Conservation (phyloP, 345 rosid species). For the Bretschneidera sinensis region DNA sequence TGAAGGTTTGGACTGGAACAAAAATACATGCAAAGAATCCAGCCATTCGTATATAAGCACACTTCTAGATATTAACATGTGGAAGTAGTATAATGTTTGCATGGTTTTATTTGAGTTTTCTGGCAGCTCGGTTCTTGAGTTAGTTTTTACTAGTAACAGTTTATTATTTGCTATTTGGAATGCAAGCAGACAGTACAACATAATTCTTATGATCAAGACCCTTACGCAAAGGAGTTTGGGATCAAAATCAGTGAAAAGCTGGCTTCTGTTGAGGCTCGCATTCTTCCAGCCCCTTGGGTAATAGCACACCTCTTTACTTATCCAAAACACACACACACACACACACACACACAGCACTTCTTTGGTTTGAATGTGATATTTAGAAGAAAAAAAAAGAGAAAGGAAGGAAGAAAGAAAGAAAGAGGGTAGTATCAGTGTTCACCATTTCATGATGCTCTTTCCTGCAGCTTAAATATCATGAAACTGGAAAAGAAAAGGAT, state of each 20-base stretch:
- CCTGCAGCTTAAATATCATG: constrained; percentile 92
- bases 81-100: too few species aligned
- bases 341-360: too few species aligned
- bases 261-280: constrained; percentile 97
- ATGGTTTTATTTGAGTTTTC: too few species aligned
- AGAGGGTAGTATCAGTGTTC: neutral
- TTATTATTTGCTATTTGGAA: constrained; percentile 13
- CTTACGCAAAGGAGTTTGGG: constrained; percentile 95
- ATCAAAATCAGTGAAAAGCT: constrained; percentile 85
- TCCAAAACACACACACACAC: too few species aligned
- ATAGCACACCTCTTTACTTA: too few species aligned
- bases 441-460: constrained; percentile 9
- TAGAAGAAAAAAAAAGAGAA: too few species aligned
- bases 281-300: constrained; percentile 99
- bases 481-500: constrained; percentile 95
- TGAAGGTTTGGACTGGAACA: too few species aligned
- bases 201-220: constrained; percentile 89
- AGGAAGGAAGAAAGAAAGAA: too few species aligned
- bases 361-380: neutral
- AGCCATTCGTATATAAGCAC: too few species aligned
- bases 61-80: too few species aligned
- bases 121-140: too few species aligned
- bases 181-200: constrained; percentile 74
- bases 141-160: neutral
- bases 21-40: too few species aligned